Conservation (phyloP, 1,139 yeast genomes). For the Taphrina deformans region DNA sequence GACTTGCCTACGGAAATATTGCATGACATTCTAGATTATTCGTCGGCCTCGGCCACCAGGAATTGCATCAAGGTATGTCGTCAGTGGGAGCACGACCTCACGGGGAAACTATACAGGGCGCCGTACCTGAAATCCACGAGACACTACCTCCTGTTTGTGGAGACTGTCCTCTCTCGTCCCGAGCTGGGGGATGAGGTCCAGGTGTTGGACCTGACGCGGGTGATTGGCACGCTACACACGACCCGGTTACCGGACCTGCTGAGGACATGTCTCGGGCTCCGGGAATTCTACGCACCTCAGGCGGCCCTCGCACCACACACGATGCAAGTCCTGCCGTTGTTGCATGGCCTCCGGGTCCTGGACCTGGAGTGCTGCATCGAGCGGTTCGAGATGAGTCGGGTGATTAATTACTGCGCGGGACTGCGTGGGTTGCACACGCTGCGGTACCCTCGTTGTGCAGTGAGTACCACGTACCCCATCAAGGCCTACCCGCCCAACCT, state of each 20-base stretch:
- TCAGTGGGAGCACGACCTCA: conserved; percentile 1
- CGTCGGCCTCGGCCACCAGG: neutral
- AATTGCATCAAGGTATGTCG: neutral
- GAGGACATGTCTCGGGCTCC: neutral
- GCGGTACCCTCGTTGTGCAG: conserved; percentile 30
- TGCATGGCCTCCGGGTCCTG: neutral
- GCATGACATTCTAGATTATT: conserved; percentile 1
- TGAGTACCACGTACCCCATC: conserved; percentile 19
- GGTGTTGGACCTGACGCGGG: conserved; percentile 19
- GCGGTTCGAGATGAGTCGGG: conserved; percentile 25
- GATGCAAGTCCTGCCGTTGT: conserved; percentile 19
- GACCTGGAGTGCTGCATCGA: conserved; percentile 30
- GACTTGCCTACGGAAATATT: conserved; percentile 11
- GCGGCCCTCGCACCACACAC: conserved; percentile 26
- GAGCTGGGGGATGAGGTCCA: neutral
- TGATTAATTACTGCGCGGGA: neutral
- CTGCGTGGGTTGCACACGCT: conserved; percentile 7
- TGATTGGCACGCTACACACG: conserved; percentile 19
- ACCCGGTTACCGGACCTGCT: conserved; percentile 12
- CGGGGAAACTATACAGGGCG: neutral
- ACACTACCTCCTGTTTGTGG: conserved; percentile 1
- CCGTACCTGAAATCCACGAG: neutral
- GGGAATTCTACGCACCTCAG: conserved; percentile 19
- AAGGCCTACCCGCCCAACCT: conserved; percentile 17
- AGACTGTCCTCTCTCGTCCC: neutral